Evolutionary conservation across 768 basidiomycete species (phyloP), one percentile per base, ranked within the genome.

Genomic region (Suillus decipiens): DNA sequence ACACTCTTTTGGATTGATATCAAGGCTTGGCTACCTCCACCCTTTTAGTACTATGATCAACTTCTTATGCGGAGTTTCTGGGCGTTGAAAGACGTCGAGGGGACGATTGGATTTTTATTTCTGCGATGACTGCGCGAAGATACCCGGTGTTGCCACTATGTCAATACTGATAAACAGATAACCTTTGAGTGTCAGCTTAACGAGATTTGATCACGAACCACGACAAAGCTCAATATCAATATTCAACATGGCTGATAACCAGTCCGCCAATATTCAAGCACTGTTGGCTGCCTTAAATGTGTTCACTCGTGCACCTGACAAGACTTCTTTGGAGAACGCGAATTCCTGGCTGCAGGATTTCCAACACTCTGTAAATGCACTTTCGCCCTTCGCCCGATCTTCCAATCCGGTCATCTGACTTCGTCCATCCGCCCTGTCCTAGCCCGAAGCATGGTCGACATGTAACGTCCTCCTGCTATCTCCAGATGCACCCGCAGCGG

Each of bases 301-400:
- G 53, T 95, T 95, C 75, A 81, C 83, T 68, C 84, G 87, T 64
- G 88, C 89, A 60, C 92, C 96, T 37, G 92, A 96, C 82, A 90
- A 92, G 70, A 76, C 77, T 17, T 88, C 93, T 19, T 83, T 97
- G 67, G 91, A 93, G 68, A 84, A 84, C 68, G 96, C 95, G 68
- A 98, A 97, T 80, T 79, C 87, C 68, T 98, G 95, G 95, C 89
- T 99, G 66, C 91, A 95, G 80, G 95, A 96, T 77, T 99, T 99
- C 76, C 96, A 99, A 81, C 96, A 98, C 83, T 96, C 94, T 82
- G 96, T 98, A 89, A 90, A 87, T 91, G 82, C 80, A 81, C 78
- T 87, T 86, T 88, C 86, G 82, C 85, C 83, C 86, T 78, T 86
- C 84, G 86, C 71, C 73, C 73, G 68, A 62, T 68, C 73, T 80